These are phyloP conservation scores for Rhodotorula sp. DNA, from an alignment of 1,284 basidiomycete species.

Conservation along the genomic window DNA sequence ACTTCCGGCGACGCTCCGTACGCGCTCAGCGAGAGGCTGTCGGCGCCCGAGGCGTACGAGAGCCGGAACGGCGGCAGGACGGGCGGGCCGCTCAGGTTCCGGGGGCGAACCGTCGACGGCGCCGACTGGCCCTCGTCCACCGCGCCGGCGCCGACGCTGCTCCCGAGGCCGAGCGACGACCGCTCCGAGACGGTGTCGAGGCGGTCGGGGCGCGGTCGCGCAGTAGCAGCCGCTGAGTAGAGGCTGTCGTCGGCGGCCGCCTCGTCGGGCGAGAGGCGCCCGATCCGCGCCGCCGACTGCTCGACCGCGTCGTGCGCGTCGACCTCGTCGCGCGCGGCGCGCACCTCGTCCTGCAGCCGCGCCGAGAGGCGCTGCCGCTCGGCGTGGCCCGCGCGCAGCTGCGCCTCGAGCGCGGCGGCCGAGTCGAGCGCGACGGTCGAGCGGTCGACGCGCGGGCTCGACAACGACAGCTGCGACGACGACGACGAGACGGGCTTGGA, in stretches of 20 bases:
- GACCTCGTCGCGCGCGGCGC: neutral
- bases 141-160: too few relatives aligned
- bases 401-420: neutral
- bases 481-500: neutral
- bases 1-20: neutral
- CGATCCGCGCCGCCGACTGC: neutral
- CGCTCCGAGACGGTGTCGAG: too few relatives aligned
- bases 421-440: neutral
- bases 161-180: too few relatives aligned
- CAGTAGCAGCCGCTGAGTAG: too few relatives aligned
- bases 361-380: conserved; percentile 1
- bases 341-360: conserved; percentile 8
- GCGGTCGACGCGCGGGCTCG: too few relatives aligned
- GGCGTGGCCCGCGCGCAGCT: neutral
- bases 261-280: too few relatives aligned
- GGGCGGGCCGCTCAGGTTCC: too few relatives aligned
- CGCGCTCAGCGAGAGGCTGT: neutral
- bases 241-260: too few relatives aligned
- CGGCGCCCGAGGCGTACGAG: neutral
- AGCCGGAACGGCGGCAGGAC: neutral
- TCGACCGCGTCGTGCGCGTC: neutral
- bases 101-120: neutral
- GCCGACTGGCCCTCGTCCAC: neutral
- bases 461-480: neutral
- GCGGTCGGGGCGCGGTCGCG: too few relatives aligned